Percentiles rank a stretch among this genome's conserved stretches.
phyloP scores from a whole-genome alignment of 2,329 filamentous ascomycete species.

The Claviceps pazoutovae region DNA sequence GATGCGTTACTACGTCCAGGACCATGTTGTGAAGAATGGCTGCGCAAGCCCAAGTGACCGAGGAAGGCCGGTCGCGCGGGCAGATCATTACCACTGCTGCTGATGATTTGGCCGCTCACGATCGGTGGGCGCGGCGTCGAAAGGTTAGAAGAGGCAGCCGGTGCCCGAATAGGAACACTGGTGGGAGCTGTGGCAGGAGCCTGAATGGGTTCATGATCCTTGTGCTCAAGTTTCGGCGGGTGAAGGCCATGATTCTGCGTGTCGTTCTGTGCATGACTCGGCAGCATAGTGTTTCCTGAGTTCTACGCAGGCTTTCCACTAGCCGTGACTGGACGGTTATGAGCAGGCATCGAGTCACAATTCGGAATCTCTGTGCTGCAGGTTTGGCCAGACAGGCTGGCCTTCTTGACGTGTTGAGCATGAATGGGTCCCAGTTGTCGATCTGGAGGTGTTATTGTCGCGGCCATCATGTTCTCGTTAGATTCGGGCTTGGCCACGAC shows the following conservation, averaged over 20 bases:
- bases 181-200: neutral
- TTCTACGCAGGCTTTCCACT: conserved; percentile 10
- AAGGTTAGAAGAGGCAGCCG: neutral
- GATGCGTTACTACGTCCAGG: neutral
- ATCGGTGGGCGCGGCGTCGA: neutral
- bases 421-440: neutral
- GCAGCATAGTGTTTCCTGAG: conserved; percentile 5
- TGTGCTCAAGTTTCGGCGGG: neutral
- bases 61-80: neutral
- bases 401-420: neutral
- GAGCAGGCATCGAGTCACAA: neutral
- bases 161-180: neutral
- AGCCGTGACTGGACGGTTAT: neutral
- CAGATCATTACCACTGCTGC: neutral
- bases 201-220: neutral
- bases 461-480: neutral
- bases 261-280: neutral
- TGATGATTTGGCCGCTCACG: neutral
- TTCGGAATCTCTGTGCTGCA: neutral
- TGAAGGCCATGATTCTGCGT: neutral
- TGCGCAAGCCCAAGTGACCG: neutral
- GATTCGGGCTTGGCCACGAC: neutral
- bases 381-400: neutral
- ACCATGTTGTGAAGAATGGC: neutral
- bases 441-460: no score